Evolutionary conservation across 331 rosid species (phyloP), one percentile per base, ranked within the genome.

Genomic region (Malus hybrid): DNA sequence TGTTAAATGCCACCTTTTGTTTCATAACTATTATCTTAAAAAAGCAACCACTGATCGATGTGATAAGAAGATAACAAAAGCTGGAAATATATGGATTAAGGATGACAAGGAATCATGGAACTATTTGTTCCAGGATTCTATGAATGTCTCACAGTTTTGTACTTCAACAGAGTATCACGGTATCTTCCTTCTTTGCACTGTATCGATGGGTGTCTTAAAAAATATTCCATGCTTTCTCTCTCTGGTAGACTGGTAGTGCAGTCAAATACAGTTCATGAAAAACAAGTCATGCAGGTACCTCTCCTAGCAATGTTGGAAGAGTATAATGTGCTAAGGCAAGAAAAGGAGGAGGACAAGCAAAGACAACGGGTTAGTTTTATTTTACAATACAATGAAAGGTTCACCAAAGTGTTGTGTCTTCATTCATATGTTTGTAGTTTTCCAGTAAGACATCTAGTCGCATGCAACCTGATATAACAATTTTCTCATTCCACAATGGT

Each of bases 281-380:
- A 71, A 59, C 67, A 50, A 72, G 70, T 54, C 27, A 60, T 63
- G 32, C 71, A 95, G 99, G 91, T 91, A 69, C 97, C 98, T 55
- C 90, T 95, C 67, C 80, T 89, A 81, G 93, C 82, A 80, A 88
- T 90, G 86, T 74, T 95, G 85, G 94, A 90, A 77, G 99, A 92
- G 79, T 95, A 95, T 82, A 82, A 82, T 79, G 85, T 77, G 39
- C 73, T 78, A 50, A 81, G 86, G 85, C 88, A 69, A 65, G 96
- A 90, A 88, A 95, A 83, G 81, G 98, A 95, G 76, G 90, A 85
- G 79, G 97, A 92, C 69, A 90, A 86, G 88, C 88, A 75, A 84
- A 89, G 88, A 84, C 93, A 84, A 82, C 90, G 88, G 91, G 99
- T 90, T 73, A 79, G 97, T 84, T 29, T 24, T 64, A 70, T 34